These are phyloP conservation scores for Sordaria brevicollis DNA, from an alignment of 495 filamentous ascomycete genomes.

Conservation along the genomic window DNA sequence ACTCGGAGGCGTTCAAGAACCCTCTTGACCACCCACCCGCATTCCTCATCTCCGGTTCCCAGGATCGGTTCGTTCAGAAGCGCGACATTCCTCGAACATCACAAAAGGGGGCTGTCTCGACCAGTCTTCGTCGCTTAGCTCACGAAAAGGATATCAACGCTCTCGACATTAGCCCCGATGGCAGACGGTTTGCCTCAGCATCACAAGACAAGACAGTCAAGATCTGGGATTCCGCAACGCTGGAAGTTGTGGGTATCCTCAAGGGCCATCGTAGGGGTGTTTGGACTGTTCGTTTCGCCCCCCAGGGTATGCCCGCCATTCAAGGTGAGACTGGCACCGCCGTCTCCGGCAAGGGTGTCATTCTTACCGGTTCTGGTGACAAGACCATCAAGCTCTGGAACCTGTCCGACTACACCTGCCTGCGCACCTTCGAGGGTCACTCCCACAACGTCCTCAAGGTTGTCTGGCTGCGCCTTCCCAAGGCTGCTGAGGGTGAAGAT, in stretches of 20 bases:
- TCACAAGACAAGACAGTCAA: conserved; percentile 95
- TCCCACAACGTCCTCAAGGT: conserved; percentile 91
- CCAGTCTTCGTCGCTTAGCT: conserved; percentile 77
- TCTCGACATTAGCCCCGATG: conserved; percentile 61
- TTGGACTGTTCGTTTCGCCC: conserved; percentile 86
- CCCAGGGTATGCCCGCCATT: conserved; percentile 59
- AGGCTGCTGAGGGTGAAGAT: conserved; percentile 5
- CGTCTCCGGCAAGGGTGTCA: conserved; percentile 58
- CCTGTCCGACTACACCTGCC: conserved; percentile 81
- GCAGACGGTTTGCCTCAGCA: conserved; percentile 77
- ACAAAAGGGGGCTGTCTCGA: conserved; percentile 34
- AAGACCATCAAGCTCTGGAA: conserved; percentile 96
- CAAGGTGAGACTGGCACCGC: conserved; percentile 53
- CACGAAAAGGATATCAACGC: conserved; percentile 99
- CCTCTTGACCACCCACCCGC: conserved; percentile 70
- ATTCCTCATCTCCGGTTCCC: conserved; percentile 82
- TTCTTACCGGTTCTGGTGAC: conserved; percentile 84
- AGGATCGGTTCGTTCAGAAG: conserved; percentile 88
- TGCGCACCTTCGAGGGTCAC: conserved; percentile 92
- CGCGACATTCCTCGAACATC: conserved; percentile 56
- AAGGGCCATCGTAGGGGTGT: conserved; percentile 89
- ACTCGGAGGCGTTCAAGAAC: conserved; percentile 51
- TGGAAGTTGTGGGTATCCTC: conserved; percentile 80
- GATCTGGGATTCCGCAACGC: conserved; percentile 83
- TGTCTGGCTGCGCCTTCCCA: conserved; percentile 67